These are phyloP conservation scores for Geotrichum citri-aurantii DNA, from an alignment of 1,139 yeast genomes.

Conservation along the genomic window DNA sequence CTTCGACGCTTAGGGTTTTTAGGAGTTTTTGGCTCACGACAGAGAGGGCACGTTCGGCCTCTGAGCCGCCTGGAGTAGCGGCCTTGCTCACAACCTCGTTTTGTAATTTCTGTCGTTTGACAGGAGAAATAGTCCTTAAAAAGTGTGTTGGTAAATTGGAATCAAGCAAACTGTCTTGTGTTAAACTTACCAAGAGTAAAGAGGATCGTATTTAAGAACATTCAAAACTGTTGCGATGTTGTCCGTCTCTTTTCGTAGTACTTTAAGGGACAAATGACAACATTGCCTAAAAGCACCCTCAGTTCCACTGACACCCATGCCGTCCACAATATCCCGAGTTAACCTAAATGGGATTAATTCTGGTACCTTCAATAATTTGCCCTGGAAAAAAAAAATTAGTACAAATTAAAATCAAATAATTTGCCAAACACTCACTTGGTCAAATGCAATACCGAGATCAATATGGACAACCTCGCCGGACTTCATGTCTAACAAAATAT, in stretches of 20 bases:
- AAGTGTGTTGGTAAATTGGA: neutral
- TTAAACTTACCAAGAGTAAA: conserved; percentile 78
- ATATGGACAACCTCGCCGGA: conserved; percentile 94
- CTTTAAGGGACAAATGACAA: conserved; percentile 68
- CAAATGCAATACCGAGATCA: conserved; percentile 94
- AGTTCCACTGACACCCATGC: conserved; percentile 78
- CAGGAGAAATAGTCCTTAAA: conserved; percentile 32
- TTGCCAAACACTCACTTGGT: conserved; percentile 34
- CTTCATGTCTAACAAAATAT: conserved; percentile 67
- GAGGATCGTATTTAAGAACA: conserved; percentile 86
- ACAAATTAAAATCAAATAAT: neutral
- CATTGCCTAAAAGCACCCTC: conserved; percentile 68
- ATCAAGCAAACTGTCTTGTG: neutral
- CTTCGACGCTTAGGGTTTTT: conserved; percentile 70
- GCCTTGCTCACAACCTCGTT: conserved; percentile 19
- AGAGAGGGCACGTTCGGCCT: conserved; percentile 71
- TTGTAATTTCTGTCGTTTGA: conserved; percentile 49
- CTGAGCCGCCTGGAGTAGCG: conserved; percentile 48
- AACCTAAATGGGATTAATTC: conserved; percentile 91
- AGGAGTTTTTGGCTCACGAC: conserved; percentile 71
- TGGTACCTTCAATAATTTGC: conserved; percentile 75
- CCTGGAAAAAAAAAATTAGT: conserved; percentile 37
- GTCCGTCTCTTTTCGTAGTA: conserved; percentile 58
- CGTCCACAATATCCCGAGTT: conserved; percentile 87
- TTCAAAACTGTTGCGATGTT: conserved; percentile 78